A percentile compares a stretch with the other conserved stretches of the same genome.
Evolutionary conservation across 2,329 filamentous ascomycete genomes (phyloP).

Genomic region (Beauveria varroae): DNA sequence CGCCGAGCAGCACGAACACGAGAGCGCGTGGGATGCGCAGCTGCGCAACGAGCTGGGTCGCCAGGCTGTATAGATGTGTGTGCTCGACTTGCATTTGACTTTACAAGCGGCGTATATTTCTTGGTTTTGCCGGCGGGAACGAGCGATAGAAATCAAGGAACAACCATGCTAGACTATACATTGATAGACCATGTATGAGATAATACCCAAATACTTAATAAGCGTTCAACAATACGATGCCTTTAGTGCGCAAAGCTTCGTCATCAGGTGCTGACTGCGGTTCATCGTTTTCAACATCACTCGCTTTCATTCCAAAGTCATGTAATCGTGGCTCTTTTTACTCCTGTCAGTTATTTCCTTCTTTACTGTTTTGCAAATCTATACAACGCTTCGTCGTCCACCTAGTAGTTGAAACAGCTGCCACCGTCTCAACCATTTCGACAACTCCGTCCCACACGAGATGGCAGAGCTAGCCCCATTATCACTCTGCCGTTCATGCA

Average conservation of each 20-base stretch:
- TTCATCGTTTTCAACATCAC: not conserved
- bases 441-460: not conserved
- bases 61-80: conserved; percentile 15
- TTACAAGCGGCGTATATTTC: not conserved
- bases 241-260: not conserved
- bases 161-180: not conserved
- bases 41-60: conserved; percentile 16
- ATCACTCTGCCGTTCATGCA: conserved; percentile 16
- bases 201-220: not conserved
- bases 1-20: conserved; percentile 14
- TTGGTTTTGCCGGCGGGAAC: not conserved
- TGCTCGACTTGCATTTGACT: not conserved
- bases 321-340: conserved; percentile 16
- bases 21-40: conserved; percentile 17
- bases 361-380: conserved; percentile 10
- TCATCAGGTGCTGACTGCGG: not conserved
- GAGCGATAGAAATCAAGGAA: not conserved
- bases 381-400: conserved; percentile 5
- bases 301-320: not conserved
- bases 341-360: conserved; percentile 16
- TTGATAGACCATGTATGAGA: not conserved
- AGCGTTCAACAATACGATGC: not conserved
- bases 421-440: not conserved
- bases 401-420: not conserved
- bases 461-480: not conserved